Evolutionary conservation across 441 rosid genomes (phyloP), one percentile per base, ranked within the genome.

Genomic region (Gossypium schwendimanii): DNA sequence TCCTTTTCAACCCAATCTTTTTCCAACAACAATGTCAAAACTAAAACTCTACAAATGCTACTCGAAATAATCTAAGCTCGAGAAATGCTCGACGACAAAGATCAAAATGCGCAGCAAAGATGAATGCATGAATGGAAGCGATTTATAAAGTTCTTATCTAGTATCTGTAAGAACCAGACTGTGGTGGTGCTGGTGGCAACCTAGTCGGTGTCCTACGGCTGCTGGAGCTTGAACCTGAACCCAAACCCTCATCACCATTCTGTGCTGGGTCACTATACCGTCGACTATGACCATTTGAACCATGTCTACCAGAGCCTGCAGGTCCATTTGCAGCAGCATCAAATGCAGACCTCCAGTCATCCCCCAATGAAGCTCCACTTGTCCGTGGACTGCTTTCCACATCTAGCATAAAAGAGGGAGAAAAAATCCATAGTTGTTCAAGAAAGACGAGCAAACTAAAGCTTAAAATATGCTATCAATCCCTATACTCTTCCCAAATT

Each of bases 311-410:
- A 23, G 91, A 73, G 78, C 82, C 91, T 3, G 63, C 59, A 3
- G 77, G 81, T 33, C 97, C 97, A 70, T 88, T 88, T 14, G 88
- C 94, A 50, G 98, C 97, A 14, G 93, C 84, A 68, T 92, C 92
- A 70, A 96, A 96, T 59, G 98, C 99, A 79, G 89, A 84, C 81
- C 96, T 93, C 99, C 99, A 96, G 71, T 93, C 99, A 63, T 96
- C 98, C 0, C 94, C 98, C 47, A 89, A 59, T 47, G 88, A 60
- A 0, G 85, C 63, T 55, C 87, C 91, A 20, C 70, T 83, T 62
- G 85, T 67, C 81, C 84, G 89, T 26, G 98, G 94, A 83, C 97
- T 92, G 79, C 88, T 91, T 49, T 96, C 99, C 93, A 94, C 55
- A 53, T 70, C n/a, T 15, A 36, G 44, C n/a, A 36, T 24, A 4